Percentiles rank a stretch among this genome's conserved stretches.
Conservation (phyloP, 139 green algal species). For the Chlorella sp. region DNA sequence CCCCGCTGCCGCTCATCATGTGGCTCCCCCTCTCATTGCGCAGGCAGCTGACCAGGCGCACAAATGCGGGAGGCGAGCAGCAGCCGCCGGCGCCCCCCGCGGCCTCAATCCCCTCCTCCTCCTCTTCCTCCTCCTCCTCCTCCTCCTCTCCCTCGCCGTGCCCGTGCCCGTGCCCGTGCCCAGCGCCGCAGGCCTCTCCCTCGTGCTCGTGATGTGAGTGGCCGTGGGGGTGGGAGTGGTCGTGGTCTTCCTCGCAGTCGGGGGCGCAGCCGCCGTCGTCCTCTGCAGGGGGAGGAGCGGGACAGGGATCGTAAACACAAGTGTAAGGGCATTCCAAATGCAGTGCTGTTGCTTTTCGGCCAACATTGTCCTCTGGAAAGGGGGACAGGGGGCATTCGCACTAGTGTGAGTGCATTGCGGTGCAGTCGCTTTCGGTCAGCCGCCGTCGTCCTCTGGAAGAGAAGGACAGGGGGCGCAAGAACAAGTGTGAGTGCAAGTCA, state of each 20-base stretch:
- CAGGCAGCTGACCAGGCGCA: constrained; percentile 44
- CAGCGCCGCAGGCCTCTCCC: neutral
- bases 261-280: neutral
- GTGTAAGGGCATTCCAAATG: no score
- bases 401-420: no score
- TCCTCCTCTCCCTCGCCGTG: neutral
- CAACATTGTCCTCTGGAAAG: no score
- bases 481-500: no score
- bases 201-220: neutral
- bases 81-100: neutral
- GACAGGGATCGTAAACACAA: neutral
- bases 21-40: constrained; percentile 6
- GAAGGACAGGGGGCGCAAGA: no score
- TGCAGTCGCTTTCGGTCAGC: no score
- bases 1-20: constrained; percentile 29
- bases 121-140: neutral
- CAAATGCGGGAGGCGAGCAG: constrained; percentile 1
- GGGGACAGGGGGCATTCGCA: no score
- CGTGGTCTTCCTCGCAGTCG: constrained; percentile 22
- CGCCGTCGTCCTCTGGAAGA: no score
- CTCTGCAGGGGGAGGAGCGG: neutral
- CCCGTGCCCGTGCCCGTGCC: neutral
- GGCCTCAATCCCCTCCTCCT: neutral
- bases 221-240: neutral
- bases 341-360: no score